Conservation (phyloP, 345 rosid genomes). For the Arabis hirsuta region DNA sequence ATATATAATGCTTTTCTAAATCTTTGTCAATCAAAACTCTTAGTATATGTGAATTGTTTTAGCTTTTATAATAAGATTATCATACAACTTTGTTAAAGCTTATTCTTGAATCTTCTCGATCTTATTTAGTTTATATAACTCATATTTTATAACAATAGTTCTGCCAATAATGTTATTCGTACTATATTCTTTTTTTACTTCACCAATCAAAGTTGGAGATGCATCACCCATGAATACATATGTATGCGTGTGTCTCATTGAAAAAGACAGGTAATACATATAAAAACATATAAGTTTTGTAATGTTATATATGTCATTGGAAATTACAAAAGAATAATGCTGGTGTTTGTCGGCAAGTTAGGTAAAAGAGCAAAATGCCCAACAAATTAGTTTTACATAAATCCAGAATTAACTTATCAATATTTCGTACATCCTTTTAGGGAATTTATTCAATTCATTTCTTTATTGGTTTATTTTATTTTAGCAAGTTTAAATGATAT, state of each 20-base stretch:
- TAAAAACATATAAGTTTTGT: not conserved
- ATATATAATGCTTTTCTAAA: too few relatives aligned
- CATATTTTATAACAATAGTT: not conserved
- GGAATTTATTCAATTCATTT: too few relatives aligned
- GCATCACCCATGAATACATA: conserved; percentile 23
- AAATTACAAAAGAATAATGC: conserved; percentile 20
- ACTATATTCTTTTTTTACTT: not conserved
- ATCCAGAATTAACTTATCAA: not conserved
- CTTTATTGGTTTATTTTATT: too few relatives aligned
- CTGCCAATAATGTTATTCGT: not conserved
- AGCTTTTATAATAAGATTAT: not conserved
- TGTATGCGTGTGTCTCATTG: conserved; percentile 26
- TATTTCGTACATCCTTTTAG: not conserved
- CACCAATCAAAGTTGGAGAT: conserved; percentile 25
- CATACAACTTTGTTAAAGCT: conserved; percentile 4
- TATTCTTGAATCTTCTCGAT: not conserved
- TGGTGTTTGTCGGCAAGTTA: conserved; percentile 33
- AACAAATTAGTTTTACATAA: not conserved
- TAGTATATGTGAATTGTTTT: too few relatives aligned
- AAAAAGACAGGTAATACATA: conserved; percentile 8
- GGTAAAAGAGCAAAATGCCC: conserved; percentile 25
- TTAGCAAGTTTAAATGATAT: too few relatives aligned
- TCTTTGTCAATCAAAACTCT: too few relatives aligned
- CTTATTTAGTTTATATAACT: not conserved
- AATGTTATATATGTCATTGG: conserved; percentile 17